phyloP scores from a whole-genome alignment of 2,329 filamentous ascomycete species.

The Sarocladium strictum region DNA sequence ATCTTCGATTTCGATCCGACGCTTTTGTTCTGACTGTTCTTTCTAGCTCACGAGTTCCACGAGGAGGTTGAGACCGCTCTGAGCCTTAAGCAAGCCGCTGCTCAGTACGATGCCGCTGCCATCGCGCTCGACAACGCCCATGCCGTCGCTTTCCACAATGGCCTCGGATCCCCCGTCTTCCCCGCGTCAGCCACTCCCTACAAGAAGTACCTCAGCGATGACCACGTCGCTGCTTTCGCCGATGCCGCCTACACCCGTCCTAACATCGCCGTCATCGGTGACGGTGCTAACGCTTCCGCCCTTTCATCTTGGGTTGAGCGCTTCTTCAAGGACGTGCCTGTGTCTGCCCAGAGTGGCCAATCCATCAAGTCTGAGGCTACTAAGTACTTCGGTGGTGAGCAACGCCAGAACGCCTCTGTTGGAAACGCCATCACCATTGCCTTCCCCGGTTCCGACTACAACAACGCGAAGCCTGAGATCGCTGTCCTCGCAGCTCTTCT shows the following conservation, averaged over 20 bases:
- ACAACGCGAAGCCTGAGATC: slow-evolving; percentile 82
- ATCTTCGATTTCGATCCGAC: not conserved
- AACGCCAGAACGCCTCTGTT: slow-evolving; percentile 70
- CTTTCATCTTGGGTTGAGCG: slow-evolving; percentile 86
- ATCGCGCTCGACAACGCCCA: slow-evolving; percentile 85
- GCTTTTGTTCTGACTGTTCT: slow-evolving; percentile 13
- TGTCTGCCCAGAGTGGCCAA: slow-evolving; percentile 44
- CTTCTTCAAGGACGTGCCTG: slow-evolving; percentile 74
- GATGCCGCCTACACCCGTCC: slow-evolving; percentile 76
- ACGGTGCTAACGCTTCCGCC: slow-evolving; percentile 71
- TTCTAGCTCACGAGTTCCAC: slow-evolving; percentile 76
- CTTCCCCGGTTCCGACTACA: slow-evolving; percentile 83
- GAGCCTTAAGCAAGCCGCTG: slow-evolving; percentile 68
- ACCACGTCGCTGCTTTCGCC: slow-evolving; percentile 70
- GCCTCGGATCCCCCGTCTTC: slow-evolving; percentile 74
- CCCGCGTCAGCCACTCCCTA: slow-evolving; percentile 66
- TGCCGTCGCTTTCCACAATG: slow-evolving; percentile 83
- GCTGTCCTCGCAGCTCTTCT: slow-evolving; percentile 83
- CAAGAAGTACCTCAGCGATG: slow-evolving; percentile 73
- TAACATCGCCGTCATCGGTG: slow-evolving; percentile 87
- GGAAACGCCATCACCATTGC: slow-evolving; percentile 84
- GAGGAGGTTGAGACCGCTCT: slow-evolving; percentile 80
- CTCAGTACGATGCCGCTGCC: slow-evolving; percentile 54
- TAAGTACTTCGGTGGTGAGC: slow-evolving; percentile 94
- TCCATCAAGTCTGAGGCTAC: slow-evolving; percentile 54